Percentiles rank a stretch among this genome's conserved stretches.
phyloP scores from a whole-genome alignment of 2,329 filamentous ascomycete genomes.

The Aspergillus pseudonomiae region DNA sequence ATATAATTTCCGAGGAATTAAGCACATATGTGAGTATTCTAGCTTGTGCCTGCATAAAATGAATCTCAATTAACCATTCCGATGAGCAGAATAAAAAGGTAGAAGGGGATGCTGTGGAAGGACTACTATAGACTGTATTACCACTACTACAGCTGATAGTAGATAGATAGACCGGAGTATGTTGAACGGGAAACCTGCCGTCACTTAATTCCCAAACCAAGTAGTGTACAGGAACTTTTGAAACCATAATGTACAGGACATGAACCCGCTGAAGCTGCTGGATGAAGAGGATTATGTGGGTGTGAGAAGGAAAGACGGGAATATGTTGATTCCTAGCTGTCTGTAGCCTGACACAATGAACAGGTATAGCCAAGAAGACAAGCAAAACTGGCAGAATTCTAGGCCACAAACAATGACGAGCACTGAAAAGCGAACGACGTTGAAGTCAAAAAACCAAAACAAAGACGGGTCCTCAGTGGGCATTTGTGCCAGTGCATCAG shows the following conservation, averaged over 20 bases:
- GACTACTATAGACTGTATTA: neutral
- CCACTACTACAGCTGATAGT: neutral
- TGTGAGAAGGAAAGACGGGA: neutral
- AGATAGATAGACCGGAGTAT: neutral
- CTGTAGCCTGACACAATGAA: neutral
- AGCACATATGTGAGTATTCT: neutral
- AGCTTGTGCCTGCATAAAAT: neutral
- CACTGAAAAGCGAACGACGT: neutral
- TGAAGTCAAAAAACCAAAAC: neutral
- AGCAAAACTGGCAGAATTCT: neutral
- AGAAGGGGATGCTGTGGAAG: neutral
- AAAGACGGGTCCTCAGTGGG: neutral
- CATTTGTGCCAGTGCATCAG: neutral
- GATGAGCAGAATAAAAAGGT: neutral
- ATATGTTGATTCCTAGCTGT: conserved; percentile 1
- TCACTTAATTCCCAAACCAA: neutral
- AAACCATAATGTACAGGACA: neutral
- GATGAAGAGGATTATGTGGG: neutral
- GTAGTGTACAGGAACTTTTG: neutral
- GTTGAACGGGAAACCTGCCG: neutral
- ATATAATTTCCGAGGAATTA: neutral
- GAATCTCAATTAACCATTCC: too few species aligned
- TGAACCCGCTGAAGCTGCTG: neutral
- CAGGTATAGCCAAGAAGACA: neutral
- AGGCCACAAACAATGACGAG: neutral